Percentiles rank a stretch among this genome's conserved stretches.
phyloP scores from a whole-genome alignment of 2,329 filamentous ascomycete species.

The Xylariaceae sp. region DNA sequence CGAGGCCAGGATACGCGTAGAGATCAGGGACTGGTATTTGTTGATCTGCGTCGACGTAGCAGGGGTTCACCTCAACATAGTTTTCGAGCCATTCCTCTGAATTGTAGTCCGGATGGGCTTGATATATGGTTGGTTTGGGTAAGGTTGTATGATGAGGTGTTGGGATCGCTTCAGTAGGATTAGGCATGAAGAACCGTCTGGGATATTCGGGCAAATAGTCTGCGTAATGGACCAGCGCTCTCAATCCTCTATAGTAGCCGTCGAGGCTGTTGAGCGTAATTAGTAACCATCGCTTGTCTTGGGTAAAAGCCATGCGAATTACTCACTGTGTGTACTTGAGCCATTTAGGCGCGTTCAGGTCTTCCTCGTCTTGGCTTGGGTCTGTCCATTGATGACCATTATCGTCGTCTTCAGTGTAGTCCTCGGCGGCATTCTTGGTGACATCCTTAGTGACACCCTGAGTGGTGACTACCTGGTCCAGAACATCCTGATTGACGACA shows the following conservation, averaged over 20 bases:
- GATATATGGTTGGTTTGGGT: constrained; percentile 51
- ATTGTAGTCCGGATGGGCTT: constrained; percentile 63
- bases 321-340: constrained; percentile 42
- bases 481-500: neutral
- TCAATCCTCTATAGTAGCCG: constrained; percentile 74
- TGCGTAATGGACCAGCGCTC: constrained; percentile 58
- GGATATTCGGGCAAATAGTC: constrained; percentile 73
- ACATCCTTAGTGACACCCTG: neutral
- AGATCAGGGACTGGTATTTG: constrained; percentile 55
- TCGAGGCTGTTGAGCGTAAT: constrained; percentile 54
- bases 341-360: constrained; percentile 33
- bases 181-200: constrained; percentile 23
- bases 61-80: constrained; percentile 51
- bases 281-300: constrained; percentile 4
- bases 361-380: constrained; percentile 14
- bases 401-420: neutral
- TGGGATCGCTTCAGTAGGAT: constrained; percentile 18
- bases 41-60: constrained; percentile 58
- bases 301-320: neutral
- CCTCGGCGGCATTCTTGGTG: neutral
- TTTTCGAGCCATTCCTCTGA: constrained; percentile 50
- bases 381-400: constrained; percentile 3
- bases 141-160: constrained; percentile 33
- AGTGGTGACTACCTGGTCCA: neutral
- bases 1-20: constrained; percentile 64